Base-by-base conservation (phyloP, 2,329 filamentous ascomycete species). In the Monilinia fructigena region DNA sequence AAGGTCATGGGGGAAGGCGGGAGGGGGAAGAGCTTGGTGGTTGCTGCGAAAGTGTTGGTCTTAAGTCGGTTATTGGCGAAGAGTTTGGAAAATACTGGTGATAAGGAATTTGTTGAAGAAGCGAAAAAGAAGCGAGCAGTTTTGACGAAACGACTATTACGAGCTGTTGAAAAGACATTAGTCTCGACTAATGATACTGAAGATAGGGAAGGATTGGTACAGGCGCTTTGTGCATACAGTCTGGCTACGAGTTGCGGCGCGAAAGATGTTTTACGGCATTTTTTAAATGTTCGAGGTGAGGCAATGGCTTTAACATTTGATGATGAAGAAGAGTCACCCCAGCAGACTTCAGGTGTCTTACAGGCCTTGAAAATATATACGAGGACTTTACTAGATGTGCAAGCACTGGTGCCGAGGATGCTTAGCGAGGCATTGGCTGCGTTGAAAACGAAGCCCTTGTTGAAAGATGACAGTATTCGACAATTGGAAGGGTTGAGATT, bases 181-280 rank as follows among this genome's bases (percentile, higher is more conserved):
- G 83, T 85, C 70, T 85, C 83, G 58, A 84, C 88, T 35, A 70
- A 82, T 71, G 74, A 81, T 68, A 71, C 82, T 71, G 74, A 81
- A 68, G 81, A 85, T 28, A 75, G 77, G 47, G 78, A 80, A 4
- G 77, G 76, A 42, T 82, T 95, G 20, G 80, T 94, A 16, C 89
- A 92, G 72, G 87, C 89, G 0, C 82, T 97, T 71, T 90, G 88
- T 66, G 93, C 93, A 0, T 93, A 93, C 76, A 93, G 92, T 68
- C 81, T 98, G 61, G 86, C 88, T 1, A 93, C 90, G 3, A 96
- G 86, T 73, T 92, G 90, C 0, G 90, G 92, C 0, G 87, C 91
- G 0, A 87, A 85, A 66, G 93, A 97, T 75, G 89, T 92, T 0
- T 78, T 97, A 63, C 82, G 86, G 10, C 88, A 95, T 77, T 94